Percentiles rank a stretch among this genome's conserved stretches.
These are phyloP conservation scores for Cystobasidium pallidum DNA, from an alignment of 1,284 basidiomycete species.

Conservation along the genomic window DNA sequence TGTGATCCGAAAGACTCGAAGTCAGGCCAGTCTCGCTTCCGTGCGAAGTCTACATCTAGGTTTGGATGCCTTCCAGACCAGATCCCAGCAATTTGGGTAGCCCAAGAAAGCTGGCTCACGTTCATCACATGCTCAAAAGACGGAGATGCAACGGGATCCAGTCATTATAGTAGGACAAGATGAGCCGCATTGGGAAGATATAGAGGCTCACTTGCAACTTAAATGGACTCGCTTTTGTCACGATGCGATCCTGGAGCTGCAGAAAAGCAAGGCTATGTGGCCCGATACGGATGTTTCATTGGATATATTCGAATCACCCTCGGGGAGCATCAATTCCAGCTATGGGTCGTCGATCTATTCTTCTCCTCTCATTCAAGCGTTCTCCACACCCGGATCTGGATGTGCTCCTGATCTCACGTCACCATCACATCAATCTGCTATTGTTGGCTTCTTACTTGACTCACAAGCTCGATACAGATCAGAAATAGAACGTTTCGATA, in stretches of 20 bases:
- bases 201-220: background rate
- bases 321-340: background rate
- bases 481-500: background rate
- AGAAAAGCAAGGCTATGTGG: slow-evolving; percentile 33
- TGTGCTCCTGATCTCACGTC: slow-evolving; percentile 30
- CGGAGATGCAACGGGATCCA: slow-evolving; percentile 1
- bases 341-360: background rate
- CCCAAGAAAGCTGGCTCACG: background rate
- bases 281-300: slow-evolving; percentile 38
- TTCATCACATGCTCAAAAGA: background rate
- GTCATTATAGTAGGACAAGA: slow-evolving; percentile 21
- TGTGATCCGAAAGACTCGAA: slow-evolving; percentile 34
- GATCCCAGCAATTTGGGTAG: background rate
- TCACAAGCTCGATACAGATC: slow-evolving; percentile 37
- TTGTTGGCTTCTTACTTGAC: slow-evolving; percentile 29
- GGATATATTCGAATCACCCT: slow-evolving; percentile 26
- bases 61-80: slow-evolving; percentile 37
- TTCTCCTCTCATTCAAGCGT: slow-evolving; percentile 16
- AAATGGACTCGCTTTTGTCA: slow-evolving; percentile 42
- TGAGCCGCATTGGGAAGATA: slow-evolving; percentile 27
- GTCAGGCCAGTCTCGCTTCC: slow-evolving; percentile 20
- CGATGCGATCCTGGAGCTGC: slow-evolving; percentile 34
- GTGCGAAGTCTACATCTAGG: slow-evolving; percentile 6
- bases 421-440: slow-evolving; percentile 26
- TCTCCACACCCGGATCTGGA: slow-evolving; percentile 37